A percentile compares a stretch with the other conserved stretches of the same genome.
Evolutionary conservation across 768 basidiomycete genomes (phyloP).

Genomic region (Lactarius indigo): DNA sequence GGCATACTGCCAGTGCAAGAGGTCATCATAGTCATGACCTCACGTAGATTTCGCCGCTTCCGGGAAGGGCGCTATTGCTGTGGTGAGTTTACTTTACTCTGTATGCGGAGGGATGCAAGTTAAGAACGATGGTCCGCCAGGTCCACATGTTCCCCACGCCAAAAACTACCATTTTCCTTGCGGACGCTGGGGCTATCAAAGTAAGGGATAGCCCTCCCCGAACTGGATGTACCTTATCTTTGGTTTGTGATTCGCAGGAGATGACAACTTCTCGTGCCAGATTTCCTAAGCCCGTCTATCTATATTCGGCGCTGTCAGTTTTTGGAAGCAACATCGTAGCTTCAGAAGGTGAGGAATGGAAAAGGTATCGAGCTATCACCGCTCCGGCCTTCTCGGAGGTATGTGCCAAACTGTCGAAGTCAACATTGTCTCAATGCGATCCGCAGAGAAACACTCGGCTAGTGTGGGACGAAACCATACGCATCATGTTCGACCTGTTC

Average conservation of each 20-base stretch:
- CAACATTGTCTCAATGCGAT: background rate
- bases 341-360: conserved; percentile 64
- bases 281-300: conserved; percentile 54
- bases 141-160: conserved; percentile 2
- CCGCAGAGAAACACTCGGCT: conserved; percentile 36
- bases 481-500: conserved; percentile 33
- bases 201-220: background rate
- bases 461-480: conserved; percentile 39
- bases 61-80: conserved; percentile 8
- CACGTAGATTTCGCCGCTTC: conserved; percentile 10
- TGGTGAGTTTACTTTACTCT: conserved; percentile 1
- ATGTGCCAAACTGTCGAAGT: background rate
- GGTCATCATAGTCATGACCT: background rate
- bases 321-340: conserved; percentile 64
- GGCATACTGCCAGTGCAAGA: too few relatives aligned
- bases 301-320: conserved; percentile 44
- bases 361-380: conserved; percentile 56
- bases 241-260: conserved; percentile 39
- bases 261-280: conserved; percentile 44
- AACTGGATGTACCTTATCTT: background rate
- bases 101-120: background rate
- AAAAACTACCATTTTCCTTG: background rate
- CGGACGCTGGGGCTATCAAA: conserved; percentile 21
- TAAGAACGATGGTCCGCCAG: background rate
- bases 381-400: conserved; percentile 68